Base-by-base conservation (phyloP, 805 yeast genomes). In the Sugiyamaella marilandica region DNA sequence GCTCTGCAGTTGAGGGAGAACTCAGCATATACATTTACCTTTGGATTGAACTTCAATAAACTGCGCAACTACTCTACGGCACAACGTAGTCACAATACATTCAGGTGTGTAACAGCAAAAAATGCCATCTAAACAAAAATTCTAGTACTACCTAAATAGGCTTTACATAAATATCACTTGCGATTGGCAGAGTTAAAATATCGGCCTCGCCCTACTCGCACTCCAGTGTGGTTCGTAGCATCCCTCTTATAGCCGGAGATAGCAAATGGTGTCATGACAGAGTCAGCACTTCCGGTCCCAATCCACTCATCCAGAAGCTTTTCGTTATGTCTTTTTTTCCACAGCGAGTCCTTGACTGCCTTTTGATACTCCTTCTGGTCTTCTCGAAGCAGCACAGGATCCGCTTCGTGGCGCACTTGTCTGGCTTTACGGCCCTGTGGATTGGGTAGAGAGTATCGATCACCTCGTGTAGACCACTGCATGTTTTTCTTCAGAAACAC, bases 331-430 rank as follows among this genome's bases (percentile, higher is more conserved):
- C 87, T 78, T 63, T 87, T 80, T 61, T 83, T 85, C 95, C 97
- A 89, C 43, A 84, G 83, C 51, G 91, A 95, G 62, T 87, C 84
- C 66, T 90, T 90, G 55, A 92, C 66, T 1, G 96, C 96, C 67
- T 85, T 83, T 59, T 82, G 81, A 68, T 94, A 94, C 69, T 94
- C 99, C 63, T 86, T 87, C 73, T 94, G 97, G 70, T 94, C 99
- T 68, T 87, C 98, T 62, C 95, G 81, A 52, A 90, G 76, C 46
- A 86, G 76, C 61, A 90, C 92, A 59, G 84, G 90, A 67, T 76
- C 83, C 4, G 91, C 91, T 49, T 84, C 89, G 61, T 85, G 85
- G 41, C 96, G 96, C 61, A 78, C 78, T 59, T 77, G 78, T 65
- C 85, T 85, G n/a, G 84, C 79, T 60, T 82, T 82, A 63, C 84